phyloP scores from a whole-genome alignment of 371 early-diverging fungal species.

The Mortierella sp. region DNA sequence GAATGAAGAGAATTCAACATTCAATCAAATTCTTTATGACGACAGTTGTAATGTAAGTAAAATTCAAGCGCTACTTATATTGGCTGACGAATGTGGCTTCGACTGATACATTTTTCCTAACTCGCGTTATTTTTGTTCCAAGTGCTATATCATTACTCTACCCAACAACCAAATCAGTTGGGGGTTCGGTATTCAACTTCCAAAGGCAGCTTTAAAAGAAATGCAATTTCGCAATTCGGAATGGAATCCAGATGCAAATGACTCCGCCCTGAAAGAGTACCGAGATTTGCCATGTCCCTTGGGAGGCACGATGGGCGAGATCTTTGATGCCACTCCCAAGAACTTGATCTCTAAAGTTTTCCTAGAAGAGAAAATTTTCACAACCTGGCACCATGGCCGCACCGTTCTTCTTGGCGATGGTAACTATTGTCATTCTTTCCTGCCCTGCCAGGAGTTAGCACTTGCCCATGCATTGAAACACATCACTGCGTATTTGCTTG shows the following conservation, averaged over 20 bases:
- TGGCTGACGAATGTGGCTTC: background rate
- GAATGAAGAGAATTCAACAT: slow-evolving; percentile 3
- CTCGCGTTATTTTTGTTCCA: too few relatives aligned
- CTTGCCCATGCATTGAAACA: background rate
- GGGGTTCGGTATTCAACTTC: slow-evolving; percentile 11
- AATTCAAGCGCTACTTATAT: too few relatives aligned
- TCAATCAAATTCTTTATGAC: slow-evolving; percentile 4
- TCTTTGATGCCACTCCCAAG: slow-evolving; percentile 21
- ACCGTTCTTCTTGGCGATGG: slow-evolving; percentile 38
- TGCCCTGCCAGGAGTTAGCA: background rate
- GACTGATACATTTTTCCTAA: too few relatives aligned
- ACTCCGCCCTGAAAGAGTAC: slow-evolving; percentile 13
- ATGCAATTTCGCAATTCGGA: slow-evolving; percentile 26
- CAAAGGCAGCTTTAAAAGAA: background rate
- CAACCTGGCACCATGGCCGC: slow-evolving; percentile 25
- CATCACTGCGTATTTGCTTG: too few relatives aligned
- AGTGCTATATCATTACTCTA: slow-evolving; percentile 13
- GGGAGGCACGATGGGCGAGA: slow-evolving; percentile 28
- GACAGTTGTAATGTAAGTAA: slow-evolving; percentile 6
- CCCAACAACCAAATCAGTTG: slow-evolving; percentile 26
- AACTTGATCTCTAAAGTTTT: slow-evolving; percentile 24
- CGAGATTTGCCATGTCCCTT: slow-evolving; percentile 4
- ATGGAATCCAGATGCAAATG: slow-evolving; percentile 33
- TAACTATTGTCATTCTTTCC: background rate
- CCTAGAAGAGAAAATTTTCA: slow-evolving; percentile 32